Evolutionary conservation across 176 grass and related monocot species (phyloP).

Genomic region (Triticum aestivum): IWGSC_CS_RefSeq_v2.1 NC_057808.1:423085889-423086388

Average conservation of each 20-base stretch:
- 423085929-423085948: constrained; percentile 98
- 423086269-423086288: constrained; percentile 35
- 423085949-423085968: constrained; percentile 98
- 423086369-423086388: constrained; percentile 20
- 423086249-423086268: constrained; percentile 99
- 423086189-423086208: constrained; percentile 89
- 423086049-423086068: constrained; percentile 2
- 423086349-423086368: background rate
- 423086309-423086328: background rate
- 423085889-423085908: constrained; percentile 93
- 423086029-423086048: constrained; percentile 12
- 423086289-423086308: background rate
- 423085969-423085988: constrained; percentile 12
- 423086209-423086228: constrained; percentile 97
- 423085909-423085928: constrained; percentile 97
- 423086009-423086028: background rate
- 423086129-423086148: constrained; percentile 92
- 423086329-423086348: background rate
- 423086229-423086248: constrained; percentile 98
- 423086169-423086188: constrained; percentile 96
- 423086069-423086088: background rate
- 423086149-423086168: constrained; percentile 96
- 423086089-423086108: background rate
- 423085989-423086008: constrained; percentile 20
- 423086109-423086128: constrained; percentile 36